Evolutionary conservation across 2,329 filamentous ascomycete species (phyloP).

Genomic region (Talaromyces amestolkiae): DNA sequence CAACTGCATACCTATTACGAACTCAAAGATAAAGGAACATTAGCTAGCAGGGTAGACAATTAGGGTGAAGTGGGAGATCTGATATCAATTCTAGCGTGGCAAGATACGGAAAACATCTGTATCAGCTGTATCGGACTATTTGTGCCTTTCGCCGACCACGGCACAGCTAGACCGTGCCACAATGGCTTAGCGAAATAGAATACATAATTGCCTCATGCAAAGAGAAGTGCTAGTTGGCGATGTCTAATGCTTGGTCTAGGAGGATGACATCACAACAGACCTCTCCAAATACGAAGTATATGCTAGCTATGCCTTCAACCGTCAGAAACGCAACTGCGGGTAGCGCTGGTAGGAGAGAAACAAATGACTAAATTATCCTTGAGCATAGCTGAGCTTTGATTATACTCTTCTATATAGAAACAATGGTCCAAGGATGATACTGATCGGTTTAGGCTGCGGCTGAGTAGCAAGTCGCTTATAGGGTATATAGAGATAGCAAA

Average conservation of each 20-base stretch:
- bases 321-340: background rate
- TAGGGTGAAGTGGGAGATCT: background rate
- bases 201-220: background rate
- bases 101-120: background rate
- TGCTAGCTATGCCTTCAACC: background rate
- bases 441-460: background rate
- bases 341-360: background rate
- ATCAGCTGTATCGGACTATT: background rate
- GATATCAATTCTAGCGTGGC: background rate
- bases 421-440: background rate
- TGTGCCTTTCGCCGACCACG: background rate
- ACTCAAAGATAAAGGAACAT: background rate
- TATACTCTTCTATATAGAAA: background rate
- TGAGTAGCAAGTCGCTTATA: background rate
- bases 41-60: background rate
- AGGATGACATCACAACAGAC: background rate
- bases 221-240: background rate
- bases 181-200: background rate
- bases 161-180: background rate
- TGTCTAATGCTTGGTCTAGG: background rate
- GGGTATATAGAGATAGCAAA: background rate
- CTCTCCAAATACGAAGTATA: background rate
- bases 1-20: background rate
- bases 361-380: background rate
- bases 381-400: background rate